Conservation (phyloP, 306 rosid species). For the Chamaecrista fasciculata region DNA sequence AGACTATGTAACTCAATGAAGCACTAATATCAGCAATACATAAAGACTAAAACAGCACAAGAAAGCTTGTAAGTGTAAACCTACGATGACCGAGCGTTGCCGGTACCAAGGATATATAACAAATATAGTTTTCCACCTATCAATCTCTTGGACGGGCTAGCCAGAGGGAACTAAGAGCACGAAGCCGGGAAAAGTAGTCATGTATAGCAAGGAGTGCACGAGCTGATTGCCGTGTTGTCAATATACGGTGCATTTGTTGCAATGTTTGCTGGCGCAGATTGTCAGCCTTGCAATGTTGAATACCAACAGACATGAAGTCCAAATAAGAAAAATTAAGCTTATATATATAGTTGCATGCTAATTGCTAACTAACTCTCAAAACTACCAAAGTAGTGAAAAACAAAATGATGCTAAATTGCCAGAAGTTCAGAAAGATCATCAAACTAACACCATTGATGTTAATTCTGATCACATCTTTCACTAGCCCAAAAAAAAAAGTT, state of each 20-base stretch:
- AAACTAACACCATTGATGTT: background rate
- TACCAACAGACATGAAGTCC: slow-evolving; percentile 10
- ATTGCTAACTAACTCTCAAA: too few relatives aligned
- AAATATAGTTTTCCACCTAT: slow-evolving; percentile 28
- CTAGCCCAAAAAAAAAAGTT: background rate
- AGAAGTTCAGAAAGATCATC: background rate
- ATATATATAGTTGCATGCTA: background rate
- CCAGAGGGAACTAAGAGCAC: slow-evolving; percentile 98
- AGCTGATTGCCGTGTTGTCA: slow-evolving; percentile 95
- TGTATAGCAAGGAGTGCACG: slow-evolving; percentile 92
- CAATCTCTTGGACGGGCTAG: slow-evolving; percentile 93
- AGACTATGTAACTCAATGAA: slow-evolving; percentile 31
- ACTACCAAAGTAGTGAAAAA: background rate
- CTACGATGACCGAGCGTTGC: slow-evolving; percentile 26
- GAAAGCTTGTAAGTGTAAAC: slow-evolving; percentile 23
- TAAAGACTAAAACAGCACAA: slow-evolving; percentile 29
- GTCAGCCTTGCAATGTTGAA: slow-evolving; percentile 64
- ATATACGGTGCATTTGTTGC: slow-evolving; percentile 92
- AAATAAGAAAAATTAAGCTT: background rate
- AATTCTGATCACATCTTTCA: background rate
- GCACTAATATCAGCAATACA: slow-evolving; percentile 25
- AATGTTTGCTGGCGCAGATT: slow-evolving; percentile 93
- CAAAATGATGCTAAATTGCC: background rate
- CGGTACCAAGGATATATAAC: slow-evolving; percentile 18
- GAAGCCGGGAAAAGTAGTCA: slow-evolving; percentile 83